These are phyloP conservation scores for Monilinia fructicola DNA, from an alignment of 2,329 filamentous ascomycete genomes.

Conservation along the genomic window DNA sequence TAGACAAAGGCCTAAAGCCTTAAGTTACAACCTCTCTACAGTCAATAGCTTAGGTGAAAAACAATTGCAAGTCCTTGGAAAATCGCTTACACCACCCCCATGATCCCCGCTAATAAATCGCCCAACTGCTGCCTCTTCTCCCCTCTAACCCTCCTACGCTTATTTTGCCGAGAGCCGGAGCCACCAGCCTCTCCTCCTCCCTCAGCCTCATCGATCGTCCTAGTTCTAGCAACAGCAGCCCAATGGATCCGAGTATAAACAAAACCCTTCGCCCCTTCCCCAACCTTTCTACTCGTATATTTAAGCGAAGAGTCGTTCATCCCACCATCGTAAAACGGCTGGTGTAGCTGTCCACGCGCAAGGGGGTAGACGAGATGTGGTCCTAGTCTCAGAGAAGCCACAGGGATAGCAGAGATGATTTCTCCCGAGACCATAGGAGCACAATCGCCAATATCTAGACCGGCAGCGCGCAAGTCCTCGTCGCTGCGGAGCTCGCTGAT, in stretches of 20 bases:
- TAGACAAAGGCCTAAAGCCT: too few relatives aligned
- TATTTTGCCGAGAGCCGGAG: neutral
- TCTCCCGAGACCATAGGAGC: conserved; percentile 29
- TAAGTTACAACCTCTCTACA: too few relatives aligned
- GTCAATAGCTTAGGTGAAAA: too few relatives aligned
- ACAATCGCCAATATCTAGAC: conserved; percentile 29
- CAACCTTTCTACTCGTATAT: neutral
- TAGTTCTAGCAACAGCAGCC: neutral
- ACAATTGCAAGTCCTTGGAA: accelerated
- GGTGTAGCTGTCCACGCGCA: neutral
- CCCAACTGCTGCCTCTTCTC: conserved; percentile 6
- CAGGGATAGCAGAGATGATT: conserved; percentile 33
- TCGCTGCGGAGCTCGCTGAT: conserved; percentile 39
- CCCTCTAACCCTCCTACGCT: conserved; percentile 9
- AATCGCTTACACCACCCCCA: neutral
- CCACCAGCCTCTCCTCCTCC: neutral
- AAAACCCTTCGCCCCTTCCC: neutral
- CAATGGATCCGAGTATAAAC: neutral
- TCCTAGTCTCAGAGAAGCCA: conserved; percentile 38
- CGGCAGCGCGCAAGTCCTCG: conserved; percentile 33
- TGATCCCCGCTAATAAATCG: neutral
- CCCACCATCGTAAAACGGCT: conserved; percentile 12
- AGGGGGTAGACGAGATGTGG: neutral
- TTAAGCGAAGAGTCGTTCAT: conserved; percentile 1
- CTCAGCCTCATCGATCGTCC: neutral